Evolutionary conservation across 805 yeast genomes (phyloP), one percentile per base, ranked within the genome.

Genomic region (Nakazawaea wyomingensis): DNA sequence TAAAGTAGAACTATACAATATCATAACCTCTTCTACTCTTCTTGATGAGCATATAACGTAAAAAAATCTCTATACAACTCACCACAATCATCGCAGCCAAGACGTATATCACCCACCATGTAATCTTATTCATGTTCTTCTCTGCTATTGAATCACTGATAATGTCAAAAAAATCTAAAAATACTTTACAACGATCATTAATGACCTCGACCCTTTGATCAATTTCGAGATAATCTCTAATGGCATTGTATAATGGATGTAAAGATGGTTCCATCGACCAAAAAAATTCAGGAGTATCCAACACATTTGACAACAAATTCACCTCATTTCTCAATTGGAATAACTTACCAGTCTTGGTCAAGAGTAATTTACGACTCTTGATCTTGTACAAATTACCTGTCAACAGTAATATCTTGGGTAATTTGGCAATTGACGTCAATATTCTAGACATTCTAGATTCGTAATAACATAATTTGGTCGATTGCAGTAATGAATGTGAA

Each of bases 401-500:
- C 29, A 93, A 64, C 0, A 99, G 98, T 41, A 93, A 65, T 46
- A 90, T 77, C 55, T 86, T 87, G 1, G 99, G 99, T 27, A 93
- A 70, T 55, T 81, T 82, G n/a, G 95, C 82, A 28, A 91, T 91
- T 50, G 89, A 83, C 47, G 80, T 83, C 56, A 93, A 70, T 46
- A 85, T 81, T 28, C 81, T 80, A 11, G 91, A 85, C 82, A 93
- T 88, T 52, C 96, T 72, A 32, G 95, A 85, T 61, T 93, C 99
- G 63, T 91, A 93, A 46, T 90, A 68, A 32, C 96, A 85, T 26
- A 93, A 65, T 59, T 90, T 93, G 1, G 97, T 90, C 50, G 95
- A 87, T 62, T 93, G 99, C 0, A 98, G 97, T 48, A 93, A 87
- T 1, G 98, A 96, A 62, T 93, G 96, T 1, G 97, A 86, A 77